Conservation (phyloP, 163 green algal genomes). For the Trebouxia gelatinosa region DNA sequence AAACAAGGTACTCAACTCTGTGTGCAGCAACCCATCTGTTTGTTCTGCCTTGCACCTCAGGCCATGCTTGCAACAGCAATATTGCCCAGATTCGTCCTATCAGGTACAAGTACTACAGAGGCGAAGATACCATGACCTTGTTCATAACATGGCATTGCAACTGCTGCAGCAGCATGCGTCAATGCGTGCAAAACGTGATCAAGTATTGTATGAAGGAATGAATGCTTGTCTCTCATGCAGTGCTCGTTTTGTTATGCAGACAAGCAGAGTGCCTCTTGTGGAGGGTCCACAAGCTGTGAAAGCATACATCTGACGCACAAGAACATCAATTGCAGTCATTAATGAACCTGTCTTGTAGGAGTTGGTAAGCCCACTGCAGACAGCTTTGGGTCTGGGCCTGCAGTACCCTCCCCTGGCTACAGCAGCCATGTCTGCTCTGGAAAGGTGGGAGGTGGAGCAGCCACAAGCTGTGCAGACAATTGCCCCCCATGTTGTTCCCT, state of each 20-base stretch:
- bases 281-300: not conserved
- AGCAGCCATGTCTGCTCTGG: constrained; percentile 46
- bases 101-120: too few species aligned
- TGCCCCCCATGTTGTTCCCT: constrained; percentile 20
- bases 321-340: not conserved
- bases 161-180: too few species aligned
- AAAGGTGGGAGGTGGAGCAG: constrained; percentile 44
- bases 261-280: not conserved
- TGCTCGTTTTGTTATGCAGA: not conserved
- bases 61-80: too few species aligned
- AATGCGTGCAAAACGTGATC: too few species aligned
- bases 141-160: too few species aligned
- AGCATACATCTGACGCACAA: not conserved
- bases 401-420: constrained; percentile 48
- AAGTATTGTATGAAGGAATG: too few species aligned
- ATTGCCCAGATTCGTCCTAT: too few species aligned
- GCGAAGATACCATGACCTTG: too few species aligned
- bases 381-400: constrained; percentile 45
- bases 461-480: constrained; percentile 20
- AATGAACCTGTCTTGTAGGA: too few species aligned
- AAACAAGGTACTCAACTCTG: too few species aligned
- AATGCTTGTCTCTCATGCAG: not conserved
- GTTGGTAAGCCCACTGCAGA: constrained; percentile 32
- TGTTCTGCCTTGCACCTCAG: too few species aligned
- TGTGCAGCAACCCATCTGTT: too few species aligned